Evolutionary conservation across 208 protist genomes (phyloP).

Genomic region (Borovskyia barvae): DNA sequence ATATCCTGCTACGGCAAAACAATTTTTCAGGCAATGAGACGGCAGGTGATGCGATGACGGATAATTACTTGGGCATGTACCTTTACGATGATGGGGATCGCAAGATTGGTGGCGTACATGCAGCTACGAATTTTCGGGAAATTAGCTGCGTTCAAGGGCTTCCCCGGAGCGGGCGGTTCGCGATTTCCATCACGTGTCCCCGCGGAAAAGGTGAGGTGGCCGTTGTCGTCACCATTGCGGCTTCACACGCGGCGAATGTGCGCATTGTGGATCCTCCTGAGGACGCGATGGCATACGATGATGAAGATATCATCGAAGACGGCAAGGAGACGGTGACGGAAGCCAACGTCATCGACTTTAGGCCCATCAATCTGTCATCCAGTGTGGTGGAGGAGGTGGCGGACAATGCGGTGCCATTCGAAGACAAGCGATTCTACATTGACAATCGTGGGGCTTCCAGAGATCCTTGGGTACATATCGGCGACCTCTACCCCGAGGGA

Average conservation of each 20-base stretch:
- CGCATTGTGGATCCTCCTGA: conserved; percentile 64
- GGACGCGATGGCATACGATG: conserved; percentile 67
- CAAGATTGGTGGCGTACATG: conserved; percentile 55
- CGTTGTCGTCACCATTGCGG: conserved; percentile 44
- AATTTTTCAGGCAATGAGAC: conserved; percentile 42
- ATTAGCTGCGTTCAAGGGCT: conserved; percentile 65
- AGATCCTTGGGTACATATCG: conserved; percentile 62
- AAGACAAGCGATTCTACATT: conserved; percentile 50
- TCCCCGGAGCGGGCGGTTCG: conserved; percentile 56
- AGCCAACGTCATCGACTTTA: conserved; percentile 54
- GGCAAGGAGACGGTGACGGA: conserved; percentile 36
- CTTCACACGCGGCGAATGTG: conserved; percentile 32
- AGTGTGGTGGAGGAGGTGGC: conserved; percentile 16
- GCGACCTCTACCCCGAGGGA: conserved; percentile 65
- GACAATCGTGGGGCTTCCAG: conserved; percentile 40
- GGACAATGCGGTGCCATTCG: conserved; percentile 53
- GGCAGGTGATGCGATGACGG: conserved; percentile 66
- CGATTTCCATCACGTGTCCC: conserved; percentile 69
- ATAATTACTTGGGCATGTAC: conserved; percentile 84
- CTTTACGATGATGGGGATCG: conserved; percentile 69
- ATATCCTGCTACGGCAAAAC: conserved; percentile 70
- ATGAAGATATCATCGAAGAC: conserved; percentile 74
- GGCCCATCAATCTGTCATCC: conserved; percentile 28
- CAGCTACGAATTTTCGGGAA: conserved; percentile 84
- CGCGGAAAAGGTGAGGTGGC: conserved; percentile 56